These are phyloP conservation scores for Colletotrichum spaethianum DNA, from an alignment of 2,329 filamentous ascomycete genomes.

Conservation along the genomic window DNA sequence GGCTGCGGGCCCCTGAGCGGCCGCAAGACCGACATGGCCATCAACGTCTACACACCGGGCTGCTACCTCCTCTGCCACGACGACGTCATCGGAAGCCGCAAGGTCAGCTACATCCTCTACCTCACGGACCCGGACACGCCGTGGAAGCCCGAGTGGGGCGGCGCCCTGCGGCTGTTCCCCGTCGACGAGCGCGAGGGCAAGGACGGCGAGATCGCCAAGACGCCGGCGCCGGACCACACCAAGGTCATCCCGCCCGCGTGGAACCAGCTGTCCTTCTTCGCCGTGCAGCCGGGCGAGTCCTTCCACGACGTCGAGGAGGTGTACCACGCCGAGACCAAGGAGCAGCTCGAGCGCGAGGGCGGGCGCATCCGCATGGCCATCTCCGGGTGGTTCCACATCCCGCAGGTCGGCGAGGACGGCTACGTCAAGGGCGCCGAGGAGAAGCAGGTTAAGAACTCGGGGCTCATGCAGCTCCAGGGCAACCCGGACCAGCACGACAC, in stretches of 20 bases:
- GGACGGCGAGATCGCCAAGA: conserved; percentile 81
- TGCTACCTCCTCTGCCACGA: conserved; percentile 97
- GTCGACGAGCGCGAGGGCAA: conserved; percentile 74
- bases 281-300: conserved; percentile 97
- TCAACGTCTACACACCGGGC: conserved; percentile 97
- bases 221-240: conserved; percentile 82
- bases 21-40: conserved; percentile 98
- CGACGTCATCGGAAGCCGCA: conserved; percentile 97
- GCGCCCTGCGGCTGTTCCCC: conserved; percentile 90
- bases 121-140: conserved; percentile 91
- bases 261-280: conserved; percentile 98
- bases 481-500: conserved; percentile 91
- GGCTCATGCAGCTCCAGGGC: conserved; percentile 91
- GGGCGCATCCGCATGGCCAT: conserved; percentile 95
- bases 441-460: conserved; percentile 89
- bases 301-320: conserved; percentile 99
- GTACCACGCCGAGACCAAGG: conserved; percentile 77
- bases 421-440: conserved; percentile 91
- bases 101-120: conserved; percentile 97
- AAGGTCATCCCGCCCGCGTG: conserved; percentile 93
- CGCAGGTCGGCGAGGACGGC: conserved; percentile 92
- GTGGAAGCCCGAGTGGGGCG: conserved; percentile 94
- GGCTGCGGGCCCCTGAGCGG: conserved; percentile 90
- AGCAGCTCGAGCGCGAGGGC: conserved; percentile 76
- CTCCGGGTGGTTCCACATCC: conserved; percentile 99